Evolutionary conservation across 306 rosid genomes (phyloP), one percentile per base, ranked within the genome.

Genomic region (Canavalia ensiformis): DNA sequence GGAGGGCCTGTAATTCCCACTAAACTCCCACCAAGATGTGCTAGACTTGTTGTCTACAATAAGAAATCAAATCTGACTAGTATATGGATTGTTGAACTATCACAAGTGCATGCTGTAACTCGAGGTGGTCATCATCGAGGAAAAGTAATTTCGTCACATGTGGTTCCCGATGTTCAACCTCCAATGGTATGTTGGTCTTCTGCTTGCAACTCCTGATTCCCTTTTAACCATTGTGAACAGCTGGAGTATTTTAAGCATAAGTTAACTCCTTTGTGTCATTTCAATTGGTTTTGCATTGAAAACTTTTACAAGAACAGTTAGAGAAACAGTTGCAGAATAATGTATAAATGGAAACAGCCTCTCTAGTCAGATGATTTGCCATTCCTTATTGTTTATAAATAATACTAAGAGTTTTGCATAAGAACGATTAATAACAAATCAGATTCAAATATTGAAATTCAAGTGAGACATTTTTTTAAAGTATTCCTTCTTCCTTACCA

Each of bases 91-190:
- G 96, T 94, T 57, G 96, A 90, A 86, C 81, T 94, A 63, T 91
- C 94, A 28, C 96, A 94, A 87, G 97, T 92, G 25, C 98, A 94
- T 86, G 98, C 98, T 45, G 97, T 87, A 77, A 92, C 98, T 82
- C 90, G 97, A 51, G 97, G 97, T 71, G 96, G 98, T 66, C 97
- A 90, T 89, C 98, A 94, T 76, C 88, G 96, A 49, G 97, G 98
- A 74, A 92, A 92, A 94, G 97, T 94, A 28, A 86, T 92, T 78
- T 85, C 93, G 37, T 90, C 98, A 46, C 74, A 85, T 42, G 90
- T 91, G 74, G 78, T 94, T 85, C 93, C 93, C 39, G 89, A 94
- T 82, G 94, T 92, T 79, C 98, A 94, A 88, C 98, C 98, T 83
- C 94, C 96, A 72, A 92, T 94, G 98, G 98, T 92, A 87, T 69